Base-by-base conservation (phyloP, 225 moss, liverwort and hornwort species). In the Polytrichum formosum region DNA sequence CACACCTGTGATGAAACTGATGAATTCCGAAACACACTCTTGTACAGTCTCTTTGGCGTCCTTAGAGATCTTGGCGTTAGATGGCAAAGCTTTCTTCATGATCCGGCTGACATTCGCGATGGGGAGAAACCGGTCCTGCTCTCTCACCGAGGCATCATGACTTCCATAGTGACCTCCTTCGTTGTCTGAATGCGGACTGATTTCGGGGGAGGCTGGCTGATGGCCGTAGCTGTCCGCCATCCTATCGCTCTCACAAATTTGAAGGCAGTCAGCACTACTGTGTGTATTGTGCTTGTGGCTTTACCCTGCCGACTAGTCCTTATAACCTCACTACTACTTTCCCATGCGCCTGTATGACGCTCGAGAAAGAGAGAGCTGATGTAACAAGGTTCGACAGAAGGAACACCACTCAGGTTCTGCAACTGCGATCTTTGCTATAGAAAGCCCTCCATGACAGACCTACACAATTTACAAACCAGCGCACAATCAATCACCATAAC, bases 31-130 rank as follows among this genome's bases (percentile, higher is more conserved):
- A 25, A 92, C 92, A 54, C 95, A 95, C 78, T 95, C 95, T 80
- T 95, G 95, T 30, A 95, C 95, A 7, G 92, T 91, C 83, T 95
- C 95, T 79, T 92, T 95, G 10, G 95, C 95, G 68, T 92, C 95
- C 75, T 92, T 95, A 0, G 92, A 91, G 26, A 95, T 95, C 84
- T 95, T 95, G 17, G 92, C 92, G 79, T 94, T 94, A 9, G 91
- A 91, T 18, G 93, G 93, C 31, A 94, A 61, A 1, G 91, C 91
- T 66, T 92, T 95, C 80, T 95, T 95, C 95, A 95, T 95, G 58
- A 95, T 95, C 46, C 95, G 85, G 80, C 95, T 95, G 55, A 95
- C 92, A 30, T 95, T 95, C 0, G 95, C 95, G n/a, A 92, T 92
- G 13, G 95, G 95, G 46, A 95, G 88, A 69, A 92, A 95, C 68